These are phyloP conservation scores for Irpex sp. DNA, from an alignment of 1,284 basidiomycete genomes.

Conservation along the genomic window DNA sequence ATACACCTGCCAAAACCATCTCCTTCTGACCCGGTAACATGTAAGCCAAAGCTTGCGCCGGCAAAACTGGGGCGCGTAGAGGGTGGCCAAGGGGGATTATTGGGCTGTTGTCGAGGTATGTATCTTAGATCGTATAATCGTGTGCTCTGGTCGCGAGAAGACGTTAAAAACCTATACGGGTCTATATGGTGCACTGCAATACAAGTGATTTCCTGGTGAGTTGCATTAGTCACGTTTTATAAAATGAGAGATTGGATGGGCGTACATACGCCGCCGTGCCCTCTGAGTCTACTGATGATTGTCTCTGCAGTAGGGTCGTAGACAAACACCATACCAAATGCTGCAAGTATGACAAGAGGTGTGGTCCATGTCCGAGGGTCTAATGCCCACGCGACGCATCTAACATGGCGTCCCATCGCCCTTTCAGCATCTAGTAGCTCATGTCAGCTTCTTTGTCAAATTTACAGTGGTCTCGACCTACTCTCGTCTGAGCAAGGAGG, in stretches of 20 bases:
- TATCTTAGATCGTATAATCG: constrained; percentile 59
- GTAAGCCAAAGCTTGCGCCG: constrained; percentile 68
- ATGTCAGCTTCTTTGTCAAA: neutral
- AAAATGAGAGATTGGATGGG: neutral
- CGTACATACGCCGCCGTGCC: constrained; percentile 63
- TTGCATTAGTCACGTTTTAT: neutral
- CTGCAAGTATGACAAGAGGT: constrained; percentile 54
- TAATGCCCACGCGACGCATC: constrained; percentile 51
- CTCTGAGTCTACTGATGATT: constrained; percentile 46
- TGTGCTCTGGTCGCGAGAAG: constrained; percentile 62
- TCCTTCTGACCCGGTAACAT: constrained; percentile 56
- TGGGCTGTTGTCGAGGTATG: constrained; percentile 26
- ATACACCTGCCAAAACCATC: constrained; percentile 59
- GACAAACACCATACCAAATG: constrained; percentile 49
- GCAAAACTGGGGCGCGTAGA: constrained; percentile 45
- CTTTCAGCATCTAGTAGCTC: neutral
- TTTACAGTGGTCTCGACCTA: neutral
- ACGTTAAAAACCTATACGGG: constrained; percentile 61
- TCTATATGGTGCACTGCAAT: constrained; percentile 56
- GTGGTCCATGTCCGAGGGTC: constrained; percentile 39
- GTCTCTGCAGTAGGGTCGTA: constrained; percentile 35
- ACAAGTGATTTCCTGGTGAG: constrained; percentile 57
- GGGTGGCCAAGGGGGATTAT: constrained; percentile 61
- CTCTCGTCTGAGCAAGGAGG: neutral
- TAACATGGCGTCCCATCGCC: constrained; percentile 30